Evolutionary conservation across 345 rosid species (phyloP).

Genomic region (Carallia brachiata): DNA sequence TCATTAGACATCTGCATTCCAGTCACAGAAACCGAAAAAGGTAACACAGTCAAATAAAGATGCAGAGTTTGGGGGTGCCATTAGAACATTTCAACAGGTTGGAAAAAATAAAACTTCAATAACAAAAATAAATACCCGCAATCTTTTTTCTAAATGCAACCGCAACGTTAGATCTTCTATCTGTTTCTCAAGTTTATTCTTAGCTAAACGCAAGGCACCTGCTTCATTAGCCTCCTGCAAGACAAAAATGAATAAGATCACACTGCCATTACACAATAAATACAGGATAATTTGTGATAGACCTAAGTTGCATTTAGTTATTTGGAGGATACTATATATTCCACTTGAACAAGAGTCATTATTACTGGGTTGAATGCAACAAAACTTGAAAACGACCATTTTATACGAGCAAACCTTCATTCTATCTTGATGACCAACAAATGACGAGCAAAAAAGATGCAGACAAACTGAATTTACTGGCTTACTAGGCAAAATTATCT

Average conservation of each 20-base stretch:
- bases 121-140: slow-evolving; percentile 60
- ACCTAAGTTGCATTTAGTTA: too few species aligned
- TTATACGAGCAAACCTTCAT: too few species aligned
- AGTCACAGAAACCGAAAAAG: slow-evolving; percentile 5
- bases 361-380: too few species aligned
- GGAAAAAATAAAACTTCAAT: slow-evolving; percentile 16
- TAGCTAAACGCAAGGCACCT: slow-evolving; percentile 91
- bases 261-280: slow-evolving; percentile 2
- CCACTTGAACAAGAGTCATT: too few species aligned
- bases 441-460: too few species aligned
- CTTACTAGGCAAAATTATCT: too few species aligned
- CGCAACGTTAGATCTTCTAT: slow-evolving; percentile 94
- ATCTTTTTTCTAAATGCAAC: slow-evolving; percentile 78
- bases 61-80: background rate
- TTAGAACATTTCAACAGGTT: background rate
- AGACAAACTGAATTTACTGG: too few species aligned
- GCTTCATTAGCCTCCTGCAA: slow-evolving; percentile 89
- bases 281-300: too few species aligned
- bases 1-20: slow-evolving; percentile 73
- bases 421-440: too few species aligned
- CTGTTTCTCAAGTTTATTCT: slow-evolving; percentile 90
- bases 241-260: slow-evolving; percentile 12
- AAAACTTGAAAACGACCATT: too few species aligned
- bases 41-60: background rate
- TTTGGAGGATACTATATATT: too few species aligned